Evolutionary conservation across 371 early-diverging fungal species (phyloP), one percentile per base, ranked within the genome.

Genomic region (Phascolomyces articulosus): DNA sequence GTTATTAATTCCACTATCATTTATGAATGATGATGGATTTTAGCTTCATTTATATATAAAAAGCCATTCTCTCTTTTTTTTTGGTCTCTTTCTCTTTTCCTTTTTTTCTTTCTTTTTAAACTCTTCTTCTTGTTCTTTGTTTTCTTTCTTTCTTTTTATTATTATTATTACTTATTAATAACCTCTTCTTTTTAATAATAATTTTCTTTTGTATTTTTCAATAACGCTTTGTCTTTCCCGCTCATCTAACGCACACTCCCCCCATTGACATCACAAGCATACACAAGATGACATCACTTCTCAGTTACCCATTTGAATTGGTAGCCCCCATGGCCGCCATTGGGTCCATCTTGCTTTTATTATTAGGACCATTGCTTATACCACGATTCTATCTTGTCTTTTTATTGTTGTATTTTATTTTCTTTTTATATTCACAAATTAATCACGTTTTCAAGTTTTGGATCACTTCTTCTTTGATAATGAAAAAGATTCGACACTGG

Each of bases 391-490:
- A 86, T 62, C 73, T 83, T 28, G 60, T 73, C 47, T 84, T 86
- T 61, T 60, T 85, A 13, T 68, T 84, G 31, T 48, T 75, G 54
- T 86, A 82, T 62, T 86, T 85, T 63, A 72, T 76, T 13, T 62
- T 74, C 34, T 85, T 81, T 60, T 63, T 85, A 23, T 85, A 80
- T 51, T 75, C 83, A 21, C 82, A 84, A 62, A 71, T 80, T 28
- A 84, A 81, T 60, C 87, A 85, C 67, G 64, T 85, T 23, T 80
- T 84, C 71, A 83, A 83, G 66, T 85, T 82, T 29, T 83, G 75
- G 64, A 58, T 79, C 34, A 83, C 80, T 9, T 74, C 77, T 21
- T 63, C 60, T 6, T 65, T 68, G 41, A 80, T 86, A 63, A 80
- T 64, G 51, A 72, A 66, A 13, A 80, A 72, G 3, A 78, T 85